A percentile compares a stretch with the other conserved stretches of the same genome.
These are phyloP conservation scores for Knufia fluminis DNA, from an alignment of 2,329 filamentous ascomycete species.

Conservation along the genomic window DNA sequence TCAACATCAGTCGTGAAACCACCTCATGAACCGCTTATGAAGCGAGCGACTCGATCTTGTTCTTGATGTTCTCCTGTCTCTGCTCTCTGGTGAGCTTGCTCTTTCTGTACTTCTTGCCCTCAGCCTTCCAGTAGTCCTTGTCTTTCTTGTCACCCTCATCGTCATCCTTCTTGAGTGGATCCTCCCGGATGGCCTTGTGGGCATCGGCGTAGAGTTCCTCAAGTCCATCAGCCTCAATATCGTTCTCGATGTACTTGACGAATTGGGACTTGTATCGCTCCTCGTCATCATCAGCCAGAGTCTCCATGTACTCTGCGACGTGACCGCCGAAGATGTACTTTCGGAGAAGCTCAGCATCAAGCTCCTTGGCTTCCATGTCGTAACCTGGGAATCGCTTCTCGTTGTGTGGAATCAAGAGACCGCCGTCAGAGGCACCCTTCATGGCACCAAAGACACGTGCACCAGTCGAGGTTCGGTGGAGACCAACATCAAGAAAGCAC, in stretches of 20 bases:
- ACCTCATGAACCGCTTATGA: conserved; percentile 28
- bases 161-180: conserved; percentile 89
- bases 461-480: conserved; percentile 93
- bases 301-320: conserved; percentile 99
- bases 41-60: conserved; percentile 75
- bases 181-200: conserved; percentile 92
- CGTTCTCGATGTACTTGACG: conserved; percentile 93
- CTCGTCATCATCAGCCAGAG: conserved; percentile 97
- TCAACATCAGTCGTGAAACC: conserved; percentile 21
- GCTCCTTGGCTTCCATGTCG: conserved; percentile 96
- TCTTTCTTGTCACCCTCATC: conserved; percentile 73
- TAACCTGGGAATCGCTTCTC: conserved; percentile 99
- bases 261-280: conserved; percentile 99
- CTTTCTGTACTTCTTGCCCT: conserved; percentile 81
- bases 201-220: conserved; percentile 95
- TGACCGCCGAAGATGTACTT: conserved; percentile 99
- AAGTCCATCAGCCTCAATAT: conserved; percentile 88
- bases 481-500: conserved; percentile 96
- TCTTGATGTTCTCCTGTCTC: conserved; percentile 74
- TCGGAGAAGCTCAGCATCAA: conserved; percentile 91
- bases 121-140: conserved; percentile 95
- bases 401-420: conserved; percentile 93
- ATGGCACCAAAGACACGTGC: conserved; percentile 98
- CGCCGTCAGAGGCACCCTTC: conserved; percentile 99
- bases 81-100: conserved; percentile 72